Evolutionary conservation across 2,329 filamentous ascomycete genomes (phyloP), one percentile per base, ranked within the genome.

Genomic region (Plenodomus lindquistii): DNA sequence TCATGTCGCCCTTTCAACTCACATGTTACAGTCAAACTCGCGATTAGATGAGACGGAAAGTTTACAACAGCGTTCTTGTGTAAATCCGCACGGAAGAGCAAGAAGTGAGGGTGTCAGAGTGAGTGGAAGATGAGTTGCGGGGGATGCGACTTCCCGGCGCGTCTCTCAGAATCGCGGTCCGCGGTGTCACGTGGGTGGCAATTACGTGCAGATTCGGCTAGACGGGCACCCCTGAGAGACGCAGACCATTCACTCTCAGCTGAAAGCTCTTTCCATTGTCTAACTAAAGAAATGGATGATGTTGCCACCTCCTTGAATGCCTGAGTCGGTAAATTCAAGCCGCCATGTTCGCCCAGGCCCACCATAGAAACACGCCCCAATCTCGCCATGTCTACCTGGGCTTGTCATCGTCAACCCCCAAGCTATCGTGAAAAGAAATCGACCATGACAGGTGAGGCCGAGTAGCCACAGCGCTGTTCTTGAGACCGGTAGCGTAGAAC

Each of bases 101-200:
- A 13, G 4, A 15, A 13, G 9, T 31, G 27, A 31, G 36, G 37
- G 24, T 39, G 36, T 16, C 31, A 15, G 15, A 31, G 35, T 41
- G 40, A 20, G 21, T 29, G 42, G 39, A 34, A 13, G 37, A 36
- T 36, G 15, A 24, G 44, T 19, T 41, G 52, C 40, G 50, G 54
- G 47, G 50, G 48, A 48, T 38, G 11, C 27, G 29, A 41, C 42
- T 39, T 45, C 34, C n/a, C 34, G 46, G 52, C 60, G 62, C 62
- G 59, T 61, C 34, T 35, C 6, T 43, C 42, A 27, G 3, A 27
- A 16, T 24, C 27, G 44, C 29, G 24, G 34, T 13, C 43, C 63
- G 54, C 66, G 65, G 13, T 34, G 11, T 66, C 66, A 69, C 66
- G 62, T 67, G 66, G 18, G 63, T 69, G 63, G 65, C 62, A 56